Percentiles rank a stretch among this genome's conserved stretches.
These are phyloP conservation scores for Venturia pyrina DNA, from an alignment of 2,329 filamentous ascomycete species.

Conservation along the genomic window DNA sequence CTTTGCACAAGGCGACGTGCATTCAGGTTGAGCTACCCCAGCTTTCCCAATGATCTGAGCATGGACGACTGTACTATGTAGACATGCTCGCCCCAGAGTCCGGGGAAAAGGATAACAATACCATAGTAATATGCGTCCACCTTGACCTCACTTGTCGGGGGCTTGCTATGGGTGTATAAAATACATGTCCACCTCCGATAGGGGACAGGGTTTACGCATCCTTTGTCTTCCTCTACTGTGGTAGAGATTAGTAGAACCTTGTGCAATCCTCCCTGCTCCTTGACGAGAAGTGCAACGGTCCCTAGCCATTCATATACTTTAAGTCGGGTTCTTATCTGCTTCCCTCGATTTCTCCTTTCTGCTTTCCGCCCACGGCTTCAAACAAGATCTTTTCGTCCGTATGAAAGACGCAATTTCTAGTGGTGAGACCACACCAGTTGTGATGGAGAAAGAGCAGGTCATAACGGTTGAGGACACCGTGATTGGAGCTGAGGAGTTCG, in stretches of 20 bases:
- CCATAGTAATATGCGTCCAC: background rate
- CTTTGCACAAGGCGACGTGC: no score
- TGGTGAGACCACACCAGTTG: background rate
- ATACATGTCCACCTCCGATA: background rate
- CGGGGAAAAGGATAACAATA: background rate
- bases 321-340: background rate
- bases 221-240: background rate
- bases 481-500: conserved; percentile 20
- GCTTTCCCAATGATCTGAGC: background rate
- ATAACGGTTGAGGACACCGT: background rate
- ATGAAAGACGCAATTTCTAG: background rate
- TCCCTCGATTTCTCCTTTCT: background rate
- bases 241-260: background rate
- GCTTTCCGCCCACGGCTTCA: no score
- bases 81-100: background rate
- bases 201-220: background rate
- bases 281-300: background rate
- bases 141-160: background rate
- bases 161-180: background rate
- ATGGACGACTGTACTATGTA: background rate
- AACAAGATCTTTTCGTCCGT: background rate
- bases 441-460: background rate
- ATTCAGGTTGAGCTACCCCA: background rate
- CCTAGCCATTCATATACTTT: background rate
- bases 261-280: background rate